A percentile compares a stretch with the other conserved stretches of the same genome.
These are phyloP conservation scores for Chionographis japonica DNA, from an alignment of 106 monocot genomes.

Conservation along the genomic window DNA sequence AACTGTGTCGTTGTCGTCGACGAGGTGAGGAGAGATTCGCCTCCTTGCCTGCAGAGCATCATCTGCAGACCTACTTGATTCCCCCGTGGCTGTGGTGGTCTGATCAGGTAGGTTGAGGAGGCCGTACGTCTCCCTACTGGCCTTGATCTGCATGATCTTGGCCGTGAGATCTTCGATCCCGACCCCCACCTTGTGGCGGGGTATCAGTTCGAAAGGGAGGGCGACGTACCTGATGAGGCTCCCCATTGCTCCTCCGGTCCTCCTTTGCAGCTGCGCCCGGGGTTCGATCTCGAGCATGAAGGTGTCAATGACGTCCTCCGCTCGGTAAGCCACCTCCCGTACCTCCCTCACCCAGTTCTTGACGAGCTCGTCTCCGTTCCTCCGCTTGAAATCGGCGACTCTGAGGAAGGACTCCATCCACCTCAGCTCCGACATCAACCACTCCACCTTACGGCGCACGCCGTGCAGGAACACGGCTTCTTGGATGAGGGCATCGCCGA, in stretches of 20 bases:
- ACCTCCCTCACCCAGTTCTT: slow-evolving; percentile 25
- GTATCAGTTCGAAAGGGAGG: background rate
- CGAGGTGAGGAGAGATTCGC: background rate
- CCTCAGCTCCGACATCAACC: slow-evolving; percentile 18
- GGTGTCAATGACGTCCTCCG: slow-evolving; percentile 29
- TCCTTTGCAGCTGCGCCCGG: background rate
- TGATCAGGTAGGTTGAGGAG: slow-evolving; percentile 2
- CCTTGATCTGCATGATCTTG: slow-evolving; percentile 9
- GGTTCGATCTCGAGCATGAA: slow-evolving; percentile 2
- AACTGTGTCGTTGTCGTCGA: background rate
- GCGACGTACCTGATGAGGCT: slow-evolving; percentile 1
- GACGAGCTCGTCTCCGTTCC: background rate
- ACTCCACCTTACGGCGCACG: slow-evolving; percentile 12
- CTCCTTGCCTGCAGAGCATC: background rate
- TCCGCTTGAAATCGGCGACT: slow-evolving; percentile 20
- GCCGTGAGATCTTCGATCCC: slow-evolving; percentile 11
- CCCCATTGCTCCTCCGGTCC: background rate
- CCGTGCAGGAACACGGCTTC: slow-evolving; percentile 3
- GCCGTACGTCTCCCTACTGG: slow-evolving; percentile 7
- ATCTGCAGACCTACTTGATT: no score
- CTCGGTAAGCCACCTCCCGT: slow-evolving; percentile 23
- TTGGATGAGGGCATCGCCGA: no score
- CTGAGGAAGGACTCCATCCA: slow-evolving; percentile 30
- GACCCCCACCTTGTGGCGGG: background rate
- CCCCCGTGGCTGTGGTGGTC: background rate